Conservation (phyloP, 805 yeast species). For the Wickerhamomyces chambardii region DNA sequence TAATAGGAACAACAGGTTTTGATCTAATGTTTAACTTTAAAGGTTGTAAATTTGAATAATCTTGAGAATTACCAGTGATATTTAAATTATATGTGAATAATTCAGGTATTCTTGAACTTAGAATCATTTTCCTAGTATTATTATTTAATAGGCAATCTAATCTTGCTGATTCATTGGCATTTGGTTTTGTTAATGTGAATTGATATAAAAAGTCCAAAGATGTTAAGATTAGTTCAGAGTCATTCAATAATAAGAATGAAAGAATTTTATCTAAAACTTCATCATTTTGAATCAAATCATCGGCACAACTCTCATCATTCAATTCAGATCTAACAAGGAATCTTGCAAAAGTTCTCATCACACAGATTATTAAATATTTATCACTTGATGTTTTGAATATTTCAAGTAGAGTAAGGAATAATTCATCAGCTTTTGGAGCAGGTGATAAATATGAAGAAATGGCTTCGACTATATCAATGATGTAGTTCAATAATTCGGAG, state of each 20-base stretch:
- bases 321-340: conserved; percentile 53
- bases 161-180: conserved; percentile 41
- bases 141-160: conserved; percentile 27
- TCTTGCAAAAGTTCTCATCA: conserved; percentile 72
- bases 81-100: conserved; percentile 41
- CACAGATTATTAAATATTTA: conserved; percentile 57
- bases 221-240: conserved; percentile 62
- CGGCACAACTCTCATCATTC: conserved; percentile 39
- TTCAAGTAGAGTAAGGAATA: conserved; percentile 47
- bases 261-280: conserved; percentile 43
- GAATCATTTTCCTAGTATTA: conserved; percentile 37
- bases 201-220: conserved; percentile 79
- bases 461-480: conserved; percentile 77
- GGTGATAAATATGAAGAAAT: conserved; percentile 78
- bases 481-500: conserved; percentile 52
- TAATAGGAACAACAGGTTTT: conserved; percentile 52
- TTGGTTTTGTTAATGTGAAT: conserved; percentile 49
- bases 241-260: conserved; percentile 52
- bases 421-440: conserved; percentile 57
- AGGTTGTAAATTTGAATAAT: conserved; percentile 12
- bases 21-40: conserved; percentile 44
- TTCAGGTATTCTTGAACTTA: conserved; percentile 54
- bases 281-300: conserved; percentile 28
- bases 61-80: conserved; percentile 23
- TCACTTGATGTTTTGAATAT: conserved; percentile 50